phyloP scores from a whole-genome alignment of 1,139 yeast species.

The Geotrichum cucujoidarum region DNA sequence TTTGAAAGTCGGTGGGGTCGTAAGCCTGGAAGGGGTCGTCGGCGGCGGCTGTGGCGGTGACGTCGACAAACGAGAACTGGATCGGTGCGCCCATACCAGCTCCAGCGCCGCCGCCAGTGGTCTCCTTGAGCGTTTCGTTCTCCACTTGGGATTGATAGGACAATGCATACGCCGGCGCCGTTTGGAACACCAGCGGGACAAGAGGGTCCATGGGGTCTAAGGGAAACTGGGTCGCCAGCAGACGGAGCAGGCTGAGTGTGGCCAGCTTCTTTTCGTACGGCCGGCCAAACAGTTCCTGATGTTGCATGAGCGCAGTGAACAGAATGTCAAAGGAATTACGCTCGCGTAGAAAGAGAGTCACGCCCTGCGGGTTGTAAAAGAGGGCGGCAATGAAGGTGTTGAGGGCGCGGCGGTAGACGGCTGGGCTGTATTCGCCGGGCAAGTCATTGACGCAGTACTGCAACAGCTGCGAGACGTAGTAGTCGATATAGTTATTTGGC shows the following conservation, averaged over 20 bases:
- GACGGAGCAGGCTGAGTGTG: constrained; percentile 4
- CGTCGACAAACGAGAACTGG: constrained; percentile 8
- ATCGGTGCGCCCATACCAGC: background rate
- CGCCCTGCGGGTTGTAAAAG: constrained; percentile 9
- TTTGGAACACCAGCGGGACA: constrained; percentile 5
- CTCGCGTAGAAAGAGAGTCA: constrained; percentile 4
- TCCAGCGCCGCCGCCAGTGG: too few species aligned
- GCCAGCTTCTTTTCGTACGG: constrained; percentile 15
- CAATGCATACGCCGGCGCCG: background rate
- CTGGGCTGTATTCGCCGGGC: background rate
- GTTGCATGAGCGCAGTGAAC: constrained; percentile 1
- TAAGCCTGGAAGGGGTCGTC: background rate
- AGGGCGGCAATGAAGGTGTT: constrained; percentile 1
- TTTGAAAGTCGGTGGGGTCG: background rate
- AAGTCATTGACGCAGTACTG: constrained; percentile 6
- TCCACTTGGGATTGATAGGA: constrained; percentile 4
- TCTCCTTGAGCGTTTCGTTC: constrained; percentile 1
- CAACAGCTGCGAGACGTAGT: constrained; percentile 13
- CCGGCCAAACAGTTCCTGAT: constrained; percentile 6
- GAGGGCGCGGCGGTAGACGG: background rate
- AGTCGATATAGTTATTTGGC: constrained; percentile 5
- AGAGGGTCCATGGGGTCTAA: background rate
- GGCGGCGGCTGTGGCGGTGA: background rate
- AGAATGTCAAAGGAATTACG: constrained; percentile 1
- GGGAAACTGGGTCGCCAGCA: constrained; percentile 3